A percentile compares a stretch with the other conserved stretches of the same genome.
phyloP scores from a whole-genome alignment of 1,284 basidiomycete genomes.

The Limonomyces culmigenus region DNA sequence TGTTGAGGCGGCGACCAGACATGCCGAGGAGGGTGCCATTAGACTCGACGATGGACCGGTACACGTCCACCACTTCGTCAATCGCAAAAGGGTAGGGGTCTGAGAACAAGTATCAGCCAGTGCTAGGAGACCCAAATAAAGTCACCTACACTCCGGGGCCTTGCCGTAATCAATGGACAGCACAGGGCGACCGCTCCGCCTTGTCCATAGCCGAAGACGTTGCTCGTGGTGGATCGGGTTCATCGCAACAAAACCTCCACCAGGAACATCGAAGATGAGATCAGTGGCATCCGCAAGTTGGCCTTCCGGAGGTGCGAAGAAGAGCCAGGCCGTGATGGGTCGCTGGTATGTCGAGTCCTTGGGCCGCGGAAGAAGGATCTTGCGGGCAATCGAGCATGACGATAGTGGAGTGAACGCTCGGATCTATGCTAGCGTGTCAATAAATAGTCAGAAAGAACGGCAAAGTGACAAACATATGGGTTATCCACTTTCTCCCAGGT shows the following conservation, averaged over 20 bases:
- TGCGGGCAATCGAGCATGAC: conserved; percentile 50
- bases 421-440: conserved; percentile 27
- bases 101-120: conserved; percentile 14
- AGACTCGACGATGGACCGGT: conserved; percentile 68
- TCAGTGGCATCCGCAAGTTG: conserved; percentile 60
- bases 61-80: conserved; percentile 87
- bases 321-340: conserved; percentile 75
- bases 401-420: conserved; percentile 45
- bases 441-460: conserved; percentile 2
- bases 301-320: conserved; percentile 58
- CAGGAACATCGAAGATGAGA: conserved; percentile 83
- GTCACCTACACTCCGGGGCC: conserved; percentile 75
- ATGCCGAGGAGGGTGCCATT: conserved; percentile 73
- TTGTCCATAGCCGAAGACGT: conserved; percentile 76
- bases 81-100: conserved; percentile 93
- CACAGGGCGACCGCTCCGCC: conserved; percentile 64
- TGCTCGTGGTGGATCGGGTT: conserved; percentile 91
- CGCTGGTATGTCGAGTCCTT: conserved; percentile 57
- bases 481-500: conserved; percentile 97
- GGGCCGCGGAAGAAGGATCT: conserved; percentile 73
- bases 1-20: conserved; percentile 57
- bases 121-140: not conserved
- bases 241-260: conserved; percentile 95
- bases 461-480: conserved; percentile 55
- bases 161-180: conserved; percentile 90